Conservation (phyloP, 2,329 filamentous ascomycete species). For the Epicoccum nigrum region DNA sequence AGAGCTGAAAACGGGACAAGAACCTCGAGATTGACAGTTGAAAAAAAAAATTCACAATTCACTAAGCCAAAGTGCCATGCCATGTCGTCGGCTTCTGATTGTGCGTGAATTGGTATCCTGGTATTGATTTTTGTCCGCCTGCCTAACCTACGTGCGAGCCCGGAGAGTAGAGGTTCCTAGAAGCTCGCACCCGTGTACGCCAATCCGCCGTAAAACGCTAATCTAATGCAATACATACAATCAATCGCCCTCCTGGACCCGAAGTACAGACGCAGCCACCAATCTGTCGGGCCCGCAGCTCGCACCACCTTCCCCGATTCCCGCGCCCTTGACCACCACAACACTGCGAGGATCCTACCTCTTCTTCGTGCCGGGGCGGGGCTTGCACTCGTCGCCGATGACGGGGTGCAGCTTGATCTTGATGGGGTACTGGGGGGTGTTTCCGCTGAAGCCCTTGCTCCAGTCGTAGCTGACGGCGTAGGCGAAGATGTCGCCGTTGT, state of each 20-base stretch:
- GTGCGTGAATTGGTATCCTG: too few relatives aligned
- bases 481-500: slow-evolving; percentile 68
- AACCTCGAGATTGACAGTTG: too few relatives aligned
- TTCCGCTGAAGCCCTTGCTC: slow-evolving; percentile 92
- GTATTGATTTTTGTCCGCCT: slow-evolving; percentile 3
- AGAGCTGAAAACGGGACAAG: too few relatives aligned
- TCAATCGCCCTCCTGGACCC: not conserved
- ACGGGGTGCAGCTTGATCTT: slow-evolving; percentile 60
- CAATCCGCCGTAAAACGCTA: slow-evolving; percentile 14
- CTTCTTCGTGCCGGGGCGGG: slow-evolving; percentile 55
- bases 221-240: slow-evolving; percentile 15
- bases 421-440: slow-evolving; percentile 66
- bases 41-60: too few relatives aligned
- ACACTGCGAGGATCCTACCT: too few relatives aligned
- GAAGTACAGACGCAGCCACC: not conserved
- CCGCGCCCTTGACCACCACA: too few relatives aligned
- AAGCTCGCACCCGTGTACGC: slow-evolving; percentile 6
- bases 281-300: too few relatives aligned
- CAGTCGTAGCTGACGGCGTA: slow-evolving; percentile 92
- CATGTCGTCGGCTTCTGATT: too few relatives aligned
- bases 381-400: slow-evolving; percentile 57
- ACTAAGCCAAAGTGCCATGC: too few relatives aligned
- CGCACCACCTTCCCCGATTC: too few relatives aligned
- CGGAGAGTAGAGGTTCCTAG: too few relatives aligned
- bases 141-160: not conserved